Base-by-base conservation (phyloP, 1,284 basidiomycete genomes). In the Puccinia polysora region DNA sequence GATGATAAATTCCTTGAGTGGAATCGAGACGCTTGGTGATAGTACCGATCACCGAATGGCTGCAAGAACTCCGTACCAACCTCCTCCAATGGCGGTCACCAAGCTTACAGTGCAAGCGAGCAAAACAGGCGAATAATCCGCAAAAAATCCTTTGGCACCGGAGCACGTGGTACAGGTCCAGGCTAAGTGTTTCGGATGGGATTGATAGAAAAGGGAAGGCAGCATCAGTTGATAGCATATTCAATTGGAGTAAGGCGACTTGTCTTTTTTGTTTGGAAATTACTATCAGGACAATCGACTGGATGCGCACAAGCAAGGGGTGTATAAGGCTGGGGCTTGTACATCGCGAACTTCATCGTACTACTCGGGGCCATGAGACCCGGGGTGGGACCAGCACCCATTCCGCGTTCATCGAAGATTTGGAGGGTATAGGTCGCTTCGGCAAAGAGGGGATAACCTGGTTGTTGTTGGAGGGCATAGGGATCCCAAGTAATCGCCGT, bases 401-500 rank as follows among this genome's bases (percentile, higher is more conserved):
- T 82, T 0, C 92, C 93, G 73, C 88, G 83, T 72, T 89, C 85
- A 77, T 89, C 92, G 82, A 84, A 90, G 28, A 96, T 86, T 50
- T 85, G 84, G 50, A 95, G 81, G 8, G 88, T 89, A 80, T 91
- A 95, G 25, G 84, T 85, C 25, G 84, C 87, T 74, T 86, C 86
- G 0, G 85, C 88, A 36, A 95, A 85, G 1, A 88, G 88, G 8
- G 84, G 83, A 50, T 83, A 83, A 0, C 85, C 86, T 69, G 89
- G 82, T 14, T 81, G 81, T 75, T 87, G 84, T 77, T 92, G 86
- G 80, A 89, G 93, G 59, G 84, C 82, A 76, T 85, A 91, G 1
- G 88, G 81, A 79, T 91, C 89, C 92, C 92, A 96, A 0, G 87
- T 84, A 30, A 93, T 85, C 68, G 80, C 76, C 25, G 88, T 89